A percentile compares a stretch with the other conserved stretches of the same genome.
These are phyloP conservation scores for Neurospora sp. DNA, from an alignment of 495 filamentous ascomycete genomes.

Conservation along the genomic window DNA sequence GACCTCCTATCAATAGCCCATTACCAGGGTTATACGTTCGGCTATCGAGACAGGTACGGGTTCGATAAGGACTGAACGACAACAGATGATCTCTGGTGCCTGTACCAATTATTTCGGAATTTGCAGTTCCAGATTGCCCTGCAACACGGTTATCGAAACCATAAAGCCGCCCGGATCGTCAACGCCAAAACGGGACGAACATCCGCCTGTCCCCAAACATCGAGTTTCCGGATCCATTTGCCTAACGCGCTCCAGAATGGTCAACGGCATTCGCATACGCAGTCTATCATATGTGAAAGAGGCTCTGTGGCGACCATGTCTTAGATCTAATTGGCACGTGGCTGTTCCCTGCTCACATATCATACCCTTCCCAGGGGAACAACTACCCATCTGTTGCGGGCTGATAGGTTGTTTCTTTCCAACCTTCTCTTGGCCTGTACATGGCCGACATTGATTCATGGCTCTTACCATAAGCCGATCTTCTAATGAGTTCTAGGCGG, in stretches of 20 bases:
- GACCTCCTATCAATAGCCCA: not conserved
- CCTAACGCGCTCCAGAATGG: not conserved
- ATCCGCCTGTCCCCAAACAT: not conserved
- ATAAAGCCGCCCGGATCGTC: not conserved
- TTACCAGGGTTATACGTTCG: not conserved
- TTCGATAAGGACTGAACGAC: not conserved
- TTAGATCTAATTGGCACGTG: not conserved
- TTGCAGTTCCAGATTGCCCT: not conserved
- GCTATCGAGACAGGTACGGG: not conserved
- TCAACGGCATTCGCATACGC: not conserved
- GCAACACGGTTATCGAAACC: not conserved
- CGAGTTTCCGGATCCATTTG: not conserved
- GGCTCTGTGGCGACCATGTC: not conserved
- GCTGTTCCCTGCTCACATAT: not conserved
- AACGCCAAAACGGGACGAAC: not conserved
- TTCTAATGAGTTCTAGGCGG: not conserved
- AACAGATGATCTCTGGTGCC: not conserved
- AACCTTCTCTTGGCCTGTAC: not conserved
- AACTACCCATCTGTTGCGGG: not conserved
- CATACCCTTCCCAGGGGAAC: not conserved
- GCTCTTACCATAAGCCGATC: not conserved
- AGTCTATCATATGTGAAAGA: not conserved
- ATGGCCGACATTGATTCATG: not conserved
- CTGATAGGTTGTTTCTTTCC: not conserved
- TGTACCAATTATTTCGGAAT: not conserved